phyloP scores from a whole-genome alignment of 2,329 filamentous ascomycete genomes.

The Colletotrichum salicis region DNA sequence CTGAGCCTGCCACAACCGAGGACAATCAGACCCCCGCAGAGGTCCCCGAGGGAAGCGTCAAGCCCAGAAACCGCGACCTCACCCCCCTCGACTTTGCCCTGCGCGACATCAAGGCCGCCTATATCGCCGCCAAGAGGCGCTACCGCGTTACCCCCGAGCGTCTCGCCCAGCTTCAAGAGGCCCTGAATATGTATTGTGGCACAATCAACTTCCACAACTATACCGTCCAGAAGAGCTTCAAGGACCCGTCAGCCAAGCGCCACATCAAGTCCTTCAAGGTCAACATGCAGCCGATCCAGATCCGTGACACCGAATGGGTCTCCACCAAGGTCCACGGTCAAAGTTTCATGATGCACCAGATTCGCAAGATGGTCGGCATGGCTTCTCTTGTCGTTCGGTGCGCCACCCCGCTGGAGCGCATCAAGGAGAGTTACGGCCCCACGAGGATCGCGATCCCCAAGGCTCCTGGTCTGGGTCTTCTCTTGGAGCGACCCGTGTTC shows the following conservation, averaged over 20 bases:
- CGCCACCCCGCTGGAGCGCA: conserved; percentile 77
- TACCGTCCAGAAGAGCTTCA: conserved; percentile 86
- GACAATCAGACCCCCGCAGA: conserved; percentile 34
- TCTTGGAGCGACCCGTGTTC: conserved; percentile 93
- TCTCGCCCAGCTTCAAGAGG: conserved; percentile 78
- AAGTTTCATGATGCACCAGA: conserved; percentile 99
- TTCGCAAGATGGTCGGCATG: conserved; percentile 98
- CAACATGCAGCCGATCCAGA: conserved; percentile 80
- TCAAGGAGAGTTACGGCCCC: conserved; percentile 77
- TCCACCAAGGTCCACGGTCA: conserved; percentile 96
- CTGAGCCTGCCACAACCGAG: conserved; percentile 25
- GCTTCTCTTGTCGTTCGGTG: conserved; percentile 85
- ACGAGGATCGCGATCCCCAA: conserved; percentile 90
- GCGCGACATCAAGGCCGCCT: conserved; percentile 82
- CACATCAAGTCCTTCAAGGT: conserved; percentile 93
- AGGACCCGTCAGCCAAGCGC: conserved; percentile 86
- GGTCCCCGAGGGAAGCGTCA: conserved; percentile 41
- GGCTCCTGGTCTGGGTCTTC: conserved; percentile 85
- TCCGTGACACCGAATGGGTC: conserved; percentile 94
- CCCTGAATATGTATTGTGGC: conserved; percentile 80
- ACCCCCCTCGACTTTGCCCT: conserved; percentile 72
- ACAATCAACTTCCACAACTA: conserved; percentile 98
- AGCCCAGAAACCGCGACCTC: conserved; percentile 55
- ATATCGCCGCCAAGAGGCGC: conserved; percentile 81
- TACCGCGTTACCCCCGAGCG: conserved; percentile 83